Percentiles rank a stretch among this genome's conserved stretches.
Evolutionary conservation across 2,329 filamentous ascomycete species (phyloP).

Genomic region (Penicillium hesseltinei): DNA sequence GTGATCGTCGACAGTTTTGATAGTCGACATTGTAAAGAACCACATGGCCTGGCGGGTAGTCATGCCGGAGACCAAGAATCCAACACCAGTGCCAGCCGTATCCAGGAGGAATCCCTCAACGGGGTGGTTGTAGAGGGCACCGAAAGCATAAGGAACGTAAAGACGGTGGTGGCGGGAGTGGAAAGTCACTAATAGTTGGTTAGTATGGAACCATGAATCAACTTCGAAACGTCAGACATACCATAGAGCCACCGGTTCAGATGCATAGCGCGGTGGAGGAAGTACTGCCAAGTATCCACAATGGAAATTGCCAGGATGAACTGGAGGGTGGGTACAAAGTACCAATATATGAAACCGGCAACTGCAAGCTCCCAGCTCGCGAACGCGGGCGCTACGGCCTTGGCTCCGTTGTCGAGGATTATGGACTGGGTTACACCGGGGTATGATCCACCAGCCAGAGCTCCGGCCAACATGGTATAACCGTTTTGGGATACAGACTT

Average conservation of each 20-base stretch:
- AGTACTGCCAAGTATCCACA: conserved; percentile 98
- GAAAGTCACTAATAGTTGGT: conserved; percentile 64
- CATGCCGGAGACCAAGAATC: conserved; percentile 78
- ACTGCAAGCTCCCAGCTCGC: conserved; percentile 75
- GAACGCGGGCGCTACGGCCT: conserved; percentile 65
- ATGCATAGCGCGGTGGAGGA: conserved; percentile 94
- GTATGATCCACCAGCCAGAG: conserved; percentile 77
- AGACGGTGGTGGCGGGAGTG: conserved; percentile 95
- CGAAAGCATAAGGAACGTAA: conserved; percentile 96
- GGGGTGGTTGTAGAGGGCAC: conserved; percentile 94
- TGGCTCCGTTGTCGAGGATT: conserved; percentile 51
- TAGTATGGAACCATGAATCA: conserved; percentile 7
- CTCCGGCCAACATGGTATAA: conserved; percentile 72
- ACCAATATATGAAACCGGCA: conserved; percentile 77
- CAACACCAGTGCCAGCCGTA: conserved; percentile 80
- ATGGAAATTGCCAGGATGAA: conserved; percentile 71
- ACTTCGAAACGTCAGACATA: conserved; percentile 49
- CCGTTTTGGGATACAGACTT: conserved; percentile 66
- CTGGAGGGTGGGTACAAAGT: conserved; percentile 72
- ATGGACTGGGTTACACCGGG: conserved; percentile 64
- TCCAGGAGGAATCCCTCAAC: conserved; percentile 92
- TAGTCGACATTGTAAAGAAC: conserved; percentile 84
- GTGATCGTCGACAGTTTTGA: conserved; percentile 98
- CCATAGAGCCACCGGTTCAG: conserved; percentile 96
- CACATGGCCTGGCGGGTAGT: conserved; percentile 80